A percentile compares a stretch with the other conserved stretches of the same genome.
phyloP scores from a whole-genome alignment of 2,329 filamentous ascomycete species.

The Curvularia eragrostidis region DNA sequence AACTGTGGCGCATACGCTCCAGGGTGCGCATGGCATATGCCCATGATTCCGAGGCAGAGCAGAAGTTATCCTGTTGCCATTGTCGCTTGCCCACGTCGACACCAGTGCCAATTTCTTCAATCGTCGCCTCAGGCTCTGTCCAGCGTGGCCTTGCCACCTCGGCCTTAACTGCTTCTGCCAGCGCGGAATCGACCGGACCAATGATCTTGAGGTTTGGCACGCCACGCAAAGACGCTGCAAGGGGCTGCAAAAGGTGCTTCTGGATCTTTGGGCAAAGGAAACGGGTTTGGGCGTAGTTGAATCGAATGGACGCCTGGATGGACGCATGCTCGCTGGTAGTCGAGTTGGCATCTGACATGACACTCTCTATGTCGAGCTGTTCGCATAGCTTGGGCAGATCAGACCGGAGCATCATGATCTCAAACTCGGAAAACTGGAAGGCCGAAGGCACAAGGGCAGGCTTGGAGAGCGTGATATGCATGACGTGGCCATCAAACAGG shows the following conservation, averaged over 20 bases:
- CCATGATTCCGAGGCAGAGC: conserved; percentile 31
- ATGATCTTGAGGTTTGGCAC: conserved; percentile 27
- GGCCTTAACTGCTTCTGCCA: conserved; percentile 21
- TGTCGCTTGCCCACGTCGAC: conserved; percentile 38
- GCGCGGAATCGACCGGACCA: conserved; percentile 24
- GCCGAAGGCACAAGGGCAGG: conserved; percentile 22
- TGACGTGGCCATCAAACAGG: conserved; percentile 34
- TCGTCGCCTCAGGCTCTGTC: conserved; percentile 31
- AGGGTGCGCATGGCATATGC: conserved; percentile 34
- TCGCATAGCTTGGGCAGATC: conserved; percentile 32
- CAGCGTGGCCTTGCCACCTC: conserved; percentile 33
- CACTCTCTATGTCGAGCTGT: conserved; percentile 34
- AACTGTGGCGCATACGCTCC: conserved; percentile 38
- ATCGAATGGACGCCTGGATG: conserved; percentile 23
- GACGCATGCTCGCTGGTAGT: conserved; percentile 29
- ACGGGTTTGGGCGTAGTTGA: conserved; percentile 24
- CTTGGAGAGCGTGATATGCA: conserved; percentile 37
- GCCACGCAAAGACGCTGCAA: conserved; percentile 29
- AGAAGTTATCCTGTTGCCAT: conserved; percentile 35
- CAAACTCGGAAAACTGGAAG: conserved; percentile 29
- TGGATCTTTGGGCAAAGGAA: conserved; percentile 31
- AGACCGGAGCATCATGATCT: conserved; percentile 35
- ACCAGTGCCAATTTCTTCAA: conserved; percentile 35
- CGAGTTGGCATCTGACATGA: conserved; percentile 34
- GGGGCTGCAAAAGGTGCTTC: conserved; percentile 27